These are phyloP conservation scores for Apiospora rasikravindrae DNA, from an alignment of 2,329 filamentous ascomycete species.

Conservation along the genomic window DNA sequence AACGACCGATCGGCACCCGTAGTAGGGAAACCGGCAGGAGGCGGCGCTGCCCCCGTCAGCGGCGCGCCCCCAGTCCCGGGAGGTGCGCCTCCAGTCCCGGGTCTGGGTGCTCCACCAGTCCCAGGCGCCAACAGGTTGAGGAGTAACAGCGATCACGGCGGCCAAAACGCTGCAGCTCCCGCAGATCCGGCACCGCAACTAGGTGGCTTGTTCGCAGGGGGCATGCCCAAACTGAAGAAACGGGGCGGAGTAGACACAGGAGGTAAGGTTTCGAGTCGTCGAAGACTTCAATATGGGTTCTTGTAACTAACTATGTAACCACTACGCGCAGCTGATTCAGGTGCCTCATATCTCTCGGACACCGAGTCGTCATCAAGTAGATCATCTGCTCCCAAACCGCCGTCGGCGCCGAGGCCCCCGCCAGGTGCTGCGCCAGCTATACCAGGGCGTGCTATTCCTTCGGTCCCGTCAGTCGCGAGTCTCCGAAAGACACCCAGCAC, in stretches of 20 bases:
- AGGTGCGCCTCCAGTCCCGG: constrained; percentile 82
- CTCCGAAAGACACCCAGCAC: constrained; percentile 63
- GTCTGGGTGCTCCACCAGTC: constrained; percentile 72
- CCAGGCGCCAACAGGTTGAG: constrained; percentile 70
- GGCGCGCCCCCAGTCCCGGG: constrained; percentile 41
- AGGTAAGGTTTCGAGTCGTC: constrained; percentile 44
- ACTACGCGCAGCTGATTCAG: constrained; percentile 61
- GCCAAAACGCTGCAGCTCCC: constrained; percentile 48
- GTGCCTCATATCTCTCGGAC: constrained; percentile 80
- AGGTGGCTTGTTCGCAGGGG: constrained; percentile 86
- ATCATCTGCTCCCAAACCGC: constrained; percentile 54
- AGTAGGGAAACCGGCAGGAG: constrained; percentile 61
- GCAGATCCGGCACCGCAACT: constrained; percentile 76
- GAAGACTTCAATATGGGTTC: not conserved
- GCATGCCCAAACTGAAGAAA: constrained; percentile 95
- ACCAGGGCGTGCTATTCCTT: constrained; percentile 57
- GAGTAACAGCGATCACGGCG: constrained; percentile 81
- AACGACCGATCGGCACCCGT: constrained; percentile 90
- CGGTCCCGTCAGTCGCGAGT: constrained; percentile 55
- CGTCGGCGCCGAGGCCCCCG: constrained; percentile 65
- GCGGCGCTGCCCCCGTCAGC: constrained; percentile 61
- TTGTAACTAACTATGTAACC: not conserved
- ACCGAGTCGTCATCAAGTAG: constrained; percentile 59
- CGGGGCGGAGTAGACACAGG: constrained; percentile 79
- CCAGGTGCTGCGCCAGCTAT: constrained; percentile 62